Conservation (phyloP, 768 basidiomycete species). For the Suillus decipiens region DNA sequence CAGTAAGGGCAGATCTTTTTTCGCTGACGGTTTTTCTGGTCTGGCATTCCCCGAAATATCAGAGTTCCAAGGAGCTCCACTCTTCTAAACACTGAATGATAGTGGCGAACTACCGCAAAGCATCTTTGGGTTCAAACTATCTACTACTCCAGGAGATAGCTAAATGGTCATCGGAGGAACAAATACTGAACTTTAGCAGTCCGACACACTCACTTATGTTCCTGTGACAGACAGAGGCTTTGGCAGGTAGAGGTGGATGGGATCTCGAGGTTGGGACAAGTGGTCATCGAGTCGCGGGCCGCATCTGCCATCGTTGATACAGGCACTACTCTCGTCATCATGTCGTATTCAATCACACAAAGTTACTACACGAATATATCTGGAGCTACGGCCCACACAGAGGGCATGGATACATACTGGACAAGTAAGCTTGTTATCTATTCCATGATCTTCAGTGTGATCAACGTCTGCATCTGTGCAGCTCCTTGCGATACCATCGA, state of each 20-base stretch:
- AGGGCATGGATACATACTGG: conserved; percentile 26
- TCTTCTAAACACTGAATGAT: conserved; percentile 45
- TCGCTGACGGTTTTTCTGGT: conserved; percentile 42
- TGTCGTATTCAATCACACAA: conserved; percentile 18
- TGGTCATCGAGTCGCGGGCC: neutral
- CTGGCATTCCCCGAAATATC: conserved; percentile 43
- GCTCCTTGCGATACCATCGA: conserved; percentile 21
- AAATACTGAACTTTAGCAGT: conserved; percentile 36
- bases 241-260: conserved; percentile 37
- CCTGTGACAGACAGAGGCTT: conserved; percentile 30
- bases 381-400: conserved; percentile 22
- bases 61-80: conserved; percentile 28
- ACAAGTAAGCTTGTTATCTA: conserved; percentile 23
- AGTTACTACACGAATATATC: conserved; percentile 27
- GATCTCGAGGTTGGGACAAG: conserved; percentile 9
- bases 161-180: conserved; percentile 30
- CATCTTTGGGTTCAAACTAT: conserved; percentile 50
- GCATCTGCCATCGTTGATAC: conserved; percentile 35
- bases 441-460: neutral
- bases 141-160: conserved; percentile 22
- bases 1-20: conserved; percentile 11
- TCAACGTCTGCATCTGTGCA: conserved; percentile 5
- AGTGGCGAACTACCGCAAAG: conserved; percentile 18
- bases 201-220: conserved; percentile 32
- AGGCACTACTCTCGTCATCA: conserved; percentile 27